phyloP scores from a whole-genome alignment of 768 basidiomycete genomes.

The Rhodocollybia butyracea region DNA sequence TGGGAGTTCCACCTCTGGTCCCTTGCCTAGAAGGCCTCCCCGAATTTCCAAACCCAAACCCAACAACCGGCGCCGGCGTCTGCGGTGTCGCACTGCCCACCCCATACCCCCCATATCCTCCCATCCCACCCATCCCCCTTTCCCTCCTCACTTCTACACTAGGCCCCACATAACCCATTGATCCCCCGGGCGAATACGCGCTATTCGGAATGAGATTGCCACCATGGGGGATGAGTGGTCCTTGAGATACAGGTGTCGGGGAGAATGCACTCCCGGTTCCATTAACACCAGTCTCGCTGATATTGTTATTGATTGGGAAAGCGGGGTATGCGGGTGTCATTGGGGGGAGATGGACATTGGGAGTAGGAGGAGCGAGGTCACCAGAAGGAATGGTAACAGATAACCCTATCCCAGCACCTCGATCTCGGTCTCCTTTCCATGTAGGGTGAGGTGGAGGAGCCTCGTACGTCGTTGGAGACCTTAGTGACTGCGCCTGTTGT shows the following conservation, averaged over 20 bases:
- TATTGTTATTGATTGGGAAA: neutral
- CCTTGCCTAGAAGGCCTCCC: no score
- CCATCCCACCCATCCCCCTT: constrained; percentile 34
- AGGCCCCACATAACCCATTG: constrained; percentile 40
- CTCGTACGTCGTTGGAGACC: constrained; percentile 55
- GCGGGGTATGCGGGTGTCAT: neutral
- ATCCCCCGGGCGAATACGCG: neutral
- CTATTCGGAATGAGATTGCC: constrained; percentile 22
- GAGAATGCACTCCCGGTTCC: constrained; percentile 38
- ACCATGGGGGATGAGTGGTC: constrained; percentile 48
- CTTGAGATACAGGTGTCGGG: constrained; percentile 53
- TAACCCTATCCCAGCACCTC: neutral
- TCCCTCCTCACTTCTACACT: constrained; percentile 69
- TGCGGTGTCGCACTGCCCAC: constrained; percentile 32
- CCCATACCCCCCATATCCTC: constrained; percentile 16
- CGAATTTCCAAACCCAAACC: neutral
- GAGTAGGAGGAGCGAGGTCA: neutral
- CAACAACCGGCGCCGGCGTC: constrained; percentile 55
- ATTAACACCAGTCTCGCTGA: neutral
- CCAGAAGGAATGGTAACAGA: neutral
- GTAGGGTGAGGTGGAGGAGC: constrained; percentile 32
- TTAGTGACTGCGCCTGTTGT: constrained; percentile 27
- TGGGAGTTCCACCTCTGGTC: constrained; percentile 24
- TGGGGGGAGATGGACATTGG: neutral
- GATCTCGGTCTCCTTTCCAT: constrained; percentile 10